Base-by-base conservation (phyloP, 2,329 filamentous ascomycete species). In the Rachicladosporium sp. region DNA sequence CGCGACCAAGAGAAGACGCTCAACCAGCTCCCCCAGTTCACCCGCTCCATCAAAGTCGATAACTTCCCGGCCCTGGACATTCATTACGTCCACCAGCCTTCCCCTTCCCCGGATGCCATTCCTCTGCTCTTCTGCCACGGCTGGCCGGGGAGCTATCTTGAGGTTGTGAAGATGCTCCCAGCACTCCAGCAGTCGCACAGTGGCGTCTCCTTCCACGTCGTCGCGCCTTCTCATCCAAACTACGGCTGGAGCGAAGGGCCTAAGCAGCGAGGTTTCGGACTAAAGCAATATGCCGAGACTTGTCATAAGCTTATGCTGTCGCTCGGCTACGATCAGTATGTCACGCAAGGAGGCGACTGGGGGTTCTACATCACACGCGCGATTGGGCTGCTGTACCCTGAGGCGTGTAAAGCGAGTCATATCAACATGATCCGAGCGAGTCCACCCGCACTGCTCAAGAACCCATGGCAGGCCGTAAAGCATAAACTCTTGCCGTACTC, bases 291-390 rank as follows among this genome's bases (percentile, higher is more conserved):
- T 29, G 50, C 46, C 9, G 41, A 48, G 21, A 37, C 38, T 0
- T 63, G 75, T 45, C 73, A 85, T 55, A 76, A 74, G 37, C 59
- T 85, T 5, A 86, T 86, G 80, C 59, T 72, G 8, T 67, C 69
- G n/a, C 66, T 85, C 3, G 78, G 78, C 0, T 85, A 81, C 51
- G 47, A 66, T 2, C 62, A 75, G 58, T 81, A 78, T 43, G 52
- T 61, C 1, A 60, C 65, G 8, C 61, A 82, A 57, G 78, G 76
- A 47, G 80, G 80, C 21, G 80, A 85, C 50, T 84, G 78, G 79
- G 81, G 80, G 13, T 74, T 68, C 51, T 67, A 68, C 46, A 70
- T 84, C 46, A 76, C 74, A n/a, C 71, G 79, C 7, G 57, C 67
- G 12, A 68, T 84, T 40, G 71, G 70, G 1, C 52, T 69, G 5